Conservation (phyloP, 139 green algal species). For the Haematococcus sp. region DNA sequence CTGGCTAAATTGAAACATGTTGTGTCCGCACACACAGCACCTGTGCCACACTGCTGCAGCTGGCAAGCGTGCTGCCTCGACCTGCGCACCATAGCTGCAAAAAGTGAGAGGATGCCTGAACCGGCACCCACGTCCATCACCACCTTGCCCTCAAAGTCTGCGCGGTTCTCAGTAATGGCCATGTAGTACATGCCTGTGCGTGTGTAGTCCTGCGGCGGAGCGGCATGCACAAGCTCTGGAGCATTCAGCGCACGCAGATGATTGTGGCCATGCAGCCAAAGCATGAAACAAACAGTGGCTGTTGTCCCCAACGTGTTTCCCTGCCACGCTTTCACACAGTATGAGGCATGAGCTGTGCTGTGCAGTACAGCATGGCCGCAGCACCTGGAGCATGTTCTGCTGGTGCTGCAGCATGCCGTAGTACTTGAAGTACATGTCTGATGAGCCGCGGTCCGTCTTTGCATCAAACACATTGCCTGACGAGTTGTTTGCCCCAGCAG, state of each 20-base stretch:
- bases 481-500: no score
- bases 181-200: conserved; percentile 92
- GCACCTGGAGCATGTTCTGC: conserved; percentile 82
- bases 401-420: conserved; percentile 87
- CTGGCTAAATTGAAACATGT: not conserved
- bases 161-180: conserved; percentile 83
- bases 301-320: no score
- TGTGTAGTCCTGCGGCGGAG: conserved; percentile 70
- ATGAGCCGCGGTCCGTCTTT: conserved; percentile 74
- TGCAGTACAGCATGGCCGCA: no score
- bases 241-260: no score
- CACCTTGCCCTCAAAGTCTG: conserved; percentile 84
- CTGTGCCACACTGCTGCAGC: not conserved
- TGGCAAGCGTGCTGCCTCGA: not conserved
- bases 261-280: no score
- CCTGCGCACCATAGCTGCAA: conserved; percentile 86
- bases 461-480: conserved; percentile 51
- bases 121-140: conserved; percentile 96
- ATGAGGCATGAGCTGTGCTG: no score
- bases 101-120: conserved; percentile 93
- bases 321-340: no score
- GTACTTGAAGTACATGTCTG: conserved; percentile 87
- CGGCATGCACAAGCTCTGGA: no score
- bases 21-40: not conserved
- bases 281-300: no score